Base-by-base conservation (phyloP, 2,329 filamentous ascomycete species). In the Verticillium dahliae region DNA sequence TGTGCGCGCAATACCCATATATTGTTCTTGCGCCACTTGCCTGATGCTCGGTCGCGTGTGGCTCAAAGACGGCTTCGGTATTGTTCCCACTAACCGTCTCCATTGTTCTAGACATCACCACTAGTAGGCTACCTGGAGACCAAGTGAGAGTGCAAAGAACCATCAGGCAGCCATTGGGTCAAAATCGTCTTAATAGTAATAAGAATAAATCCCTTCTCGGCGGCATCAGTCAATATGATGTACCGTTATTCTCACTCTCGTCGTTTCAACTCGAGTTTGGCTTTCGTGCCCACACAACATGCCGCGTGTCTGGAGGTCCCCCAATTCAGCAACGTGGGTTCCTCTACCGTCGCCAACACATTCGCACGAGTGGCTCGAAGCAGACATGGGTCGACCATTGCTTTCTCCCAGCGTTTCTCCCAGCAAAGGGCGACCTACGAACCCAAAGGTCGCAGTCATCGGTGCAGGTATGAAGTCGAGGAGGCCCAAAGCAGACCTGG, bases 361-460 rank as follows among this genome's bases (percentile, higher is more conserved):
- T 33, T 33, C 54, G 15, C 33, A 34, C 33, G 54, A 56, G 27
- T 56, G 54, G 54, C 31, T 34, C 5, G 54, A n/a, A n/a, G 27
- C 54, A 33, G 13, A 35, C 13, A 56, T 56, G 54, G 54, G 31
- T 31, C 27, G 18, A 15, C 31, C 54, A 7, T 22, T 34, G 27
- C 54, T 34, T 6, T 6, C n/a, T 10, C 54, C 54, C 4, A 14
- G 3, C 2, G 11, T 34, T 6, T 6, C n/a, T 10, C 54, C 54
- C 4, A 14, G 3, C 2, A 18, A 18, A 9, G 31, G 27, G 13
- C 54, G n/a, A 27, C 27, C 11, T 3, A 27, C 58, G 6, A 31
- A 54, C 31, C 37, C 14, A 9, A 58, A 35, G 13, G 54, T 69
- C 3, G 67, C 67, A 38, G 65, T 70, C 37, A 64, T 68, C 33